Evolutionary conservation across 129 eudicot species (phyloP).

Genomic region (Scalesia atractyloides): DNA sequence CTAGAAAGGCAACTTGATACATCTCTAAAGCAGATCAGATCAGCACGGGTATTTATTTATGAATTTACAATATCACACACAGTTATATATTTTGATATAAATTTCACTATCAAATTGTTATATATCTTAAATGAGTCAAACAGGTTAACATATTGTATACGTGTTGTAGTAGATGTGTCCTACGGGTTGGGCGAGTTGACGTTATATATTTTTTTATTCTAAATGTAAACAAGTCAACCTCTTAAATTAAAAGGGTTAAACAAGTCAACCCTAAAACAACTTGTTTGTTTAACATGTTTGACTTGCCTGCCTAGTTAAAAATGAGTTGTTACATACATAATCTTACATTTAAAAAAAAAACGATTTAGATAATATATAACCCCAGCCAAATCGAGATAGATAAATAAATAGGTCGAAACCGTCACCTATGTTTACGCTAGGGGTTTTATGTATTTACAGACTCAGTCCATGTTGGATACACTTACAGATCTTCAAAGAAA

Average conservation of each 20-base stretch:
- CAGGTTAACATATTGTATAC: no score
- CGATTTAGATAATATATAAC: not conserved
- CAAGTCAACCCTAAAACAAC: no score
- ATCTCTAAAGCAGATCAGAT: constrained; percentile 87
- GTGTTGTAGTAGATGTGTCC: no score
- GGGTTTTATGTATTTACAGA: constrained; percentile 44
- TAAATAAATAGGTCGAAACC: not conserved
- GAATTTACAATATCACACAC: not conserved
- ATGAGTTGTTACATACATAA: not conserved
- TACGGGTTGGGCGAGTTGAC: no score
- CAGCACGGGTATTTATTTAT: constrained; percentile 56
- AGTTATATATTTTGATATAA: no score
- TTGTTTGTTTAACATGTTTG: no score
- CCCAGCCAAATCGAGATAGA: not conserved
- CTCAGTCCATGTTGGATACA: constrained; percentile 84
- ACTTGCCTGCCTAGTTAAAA: no score
- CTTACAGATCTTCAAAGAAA: constrained; percentile 78
- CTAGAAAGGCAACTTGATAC: constrained; percentile 90
- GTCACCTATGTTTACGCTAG: not conserved
- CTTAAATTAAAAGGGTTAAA: no score
- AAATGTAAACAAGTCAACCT: no score
- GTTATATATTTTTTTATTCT: no score
- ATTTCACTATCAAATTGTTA: no score
- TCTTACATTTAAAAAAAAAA: not conserved
- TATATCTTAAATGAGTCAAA: no score